These are phyloP conservation scores for Niveomyces coronatus DNA, from an alignment of 2,329 filamentous ascomycete genomes.

Conservation along the genomic window DNA sequence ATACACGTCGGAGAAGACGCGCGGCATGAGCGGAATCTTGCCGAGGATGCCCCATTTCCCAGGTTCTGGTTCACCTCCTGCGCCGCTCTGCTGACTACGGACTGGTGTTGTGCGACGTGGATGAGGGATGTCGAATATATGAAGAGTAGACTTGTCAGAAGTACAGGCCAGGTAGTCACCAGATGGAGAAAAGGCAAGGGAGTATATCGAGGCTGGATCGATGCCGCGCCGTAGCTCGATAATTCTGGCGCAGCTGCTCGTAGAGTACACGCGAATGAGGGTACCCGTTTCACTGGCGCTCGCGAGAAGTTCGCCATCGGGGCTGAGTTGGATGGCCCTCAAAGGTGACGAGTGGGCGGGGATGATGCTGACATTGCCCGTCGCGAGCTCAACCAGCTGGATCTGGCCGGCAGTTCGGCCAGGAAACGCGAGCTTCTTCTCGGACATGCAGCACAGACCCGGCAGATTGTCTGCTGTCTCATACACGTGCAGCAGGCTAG, in stretches of 20 bases:
- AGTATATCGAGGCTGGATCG: constrained; percentile 79
- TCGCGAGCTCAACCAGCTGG: constrained; percentile 70
- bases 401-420: constrained; percentile 83
- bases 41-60: constrained; percentile 81
- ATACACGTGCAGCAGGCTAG: constrained; percentile 61
- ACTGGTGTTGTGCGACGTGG: constrained; percentile 30
- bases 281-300: constrained; percentile 90
- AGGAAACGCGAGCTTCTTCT: constrained; percentile 69
- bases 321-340: constrained; percentile 68
- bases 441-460: constrained; percentile 69
- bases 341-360: constrained; percentile 77
- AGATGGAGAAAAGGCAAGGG: constrained; percentile 75
- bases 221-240: constrained; percentile 81
- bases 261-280: constrained; percentile 75
- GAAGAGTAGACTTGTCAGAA: constrained; percentile 91
- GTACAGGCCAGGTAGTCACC: constrained; percentile 77
- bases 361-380: constrained; percentile 82
- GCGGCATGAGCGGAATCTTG: constrained; percentile 74
- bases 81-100: constrained; percentile 20
- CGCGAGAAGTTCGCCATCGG: constrained; percentile 70
- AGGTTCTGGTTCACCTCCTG: constrained; percentile 33
- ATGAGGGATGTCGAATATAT: constrained; percentile 79
- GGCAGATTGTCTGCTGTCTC: constrained; percentile 78
- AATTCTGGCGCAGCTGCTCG: constrained; percentile 67
- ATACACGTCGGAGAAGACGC: constrained; percentile 81